phyloP scores from a whole-genome alignment of 1,139 yeast species.

The Magnusiomyces suaveolens region DNA sequence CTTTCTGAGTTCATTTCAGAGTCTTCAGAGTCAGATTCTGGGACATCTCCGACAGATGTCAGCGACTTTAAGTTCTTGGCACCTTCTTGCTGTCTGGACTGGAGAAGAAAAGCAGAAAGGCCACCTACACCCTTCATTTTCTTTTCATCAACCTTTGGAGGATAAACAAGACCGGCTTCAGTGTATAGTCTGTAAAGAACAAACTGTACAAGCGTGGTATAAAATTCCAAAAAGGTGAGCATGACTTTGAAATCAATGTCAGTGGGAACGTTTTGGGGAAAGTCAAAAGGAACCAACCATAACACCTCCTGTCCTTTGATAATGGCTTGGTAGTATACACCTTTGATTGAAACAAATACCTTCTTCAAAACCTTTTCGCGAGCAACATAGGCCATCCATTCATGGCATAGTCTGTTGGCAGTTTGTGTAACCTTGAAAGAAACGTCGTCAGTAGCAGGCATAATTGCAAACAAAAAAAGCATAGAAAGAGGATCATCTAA shows the following conservation, averaged over 20 bases:
- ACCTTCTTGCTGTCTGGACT: constrained; percentile 36
- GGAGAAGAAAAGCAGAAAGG: constrained; percentile 68
- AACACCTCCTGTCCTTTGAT: constrained; percentile 86
- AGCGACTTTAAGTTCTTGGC: constrained; percentile 32
- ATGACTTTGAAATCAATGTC: constrained; percentile 95
- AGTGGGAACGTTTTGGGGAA: constrained; percentile 88
- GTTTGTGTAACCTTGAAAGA: constrained; percentile 71
- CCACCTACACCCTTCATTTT: constrained; percentile 86
- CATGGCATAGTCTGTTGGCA: constrained; percentile 79
- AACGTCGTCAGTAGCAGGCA: constrained; percentile 88
- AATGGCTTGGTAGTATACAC: constrained; percentile 88
- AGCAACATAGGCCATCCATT: constrained; percentile 92
- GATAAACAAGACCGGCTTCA: constrained; percentile 78
- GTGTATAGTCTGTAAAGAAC: constrained; percentile 76
- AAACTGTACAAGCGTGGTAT: constrained; percentile 83
- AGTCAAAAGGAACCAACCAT: constrained; percentile 96
- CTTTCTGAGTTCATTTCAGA: constrained; percentile 17
- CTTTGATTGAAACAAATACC: constrained; percentile 93
- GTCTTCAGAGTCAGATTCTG: constrained; percentile 28
- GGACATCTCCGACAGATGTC: constrained; percentile 26
- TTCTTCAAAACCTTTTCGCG: constrained; percentile 72
- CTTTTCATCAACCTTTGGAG: constrained; percentile 70
- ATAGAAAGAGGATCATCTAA: constrained; percentile 91
- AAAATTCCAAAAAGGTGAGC: constrained; percentile 93
- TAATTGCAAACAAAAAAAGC: constrained; percentile 85